Conservation (phyloP, 345 rosid genomes). For the Rhizophora mangle region DNA sequence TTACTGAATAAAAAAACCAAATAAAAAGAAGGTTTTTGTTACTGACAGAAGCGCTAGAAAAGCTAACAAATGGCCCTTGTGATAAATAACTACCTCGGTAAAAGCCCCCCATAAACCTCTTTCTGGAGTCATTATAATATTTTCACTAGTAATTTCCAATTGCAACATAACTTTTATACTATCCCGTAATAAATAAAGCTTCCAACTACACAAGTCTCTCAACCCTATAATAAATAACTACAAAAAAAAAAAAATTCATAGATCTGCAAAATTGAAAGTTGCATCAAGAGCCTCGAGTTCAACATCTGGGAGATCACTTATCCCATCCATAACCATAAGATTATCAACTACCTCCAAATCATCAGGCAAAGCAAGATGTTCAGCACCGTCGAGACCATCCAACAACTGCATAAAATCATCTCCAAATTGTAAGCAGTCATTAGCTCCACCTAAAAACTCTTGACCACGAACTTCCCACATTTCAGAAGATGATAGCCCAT, state of each 20-base stretch:
- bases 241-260: background rate
- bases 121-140: too few species aligned
- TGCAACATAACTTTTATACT: too few species aligned
- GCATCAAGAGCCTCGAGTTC: constrained; percentile 38
- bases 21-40: too few species aligned
- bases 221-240: background rate
- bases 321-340: background rate
- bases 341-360: background rate
- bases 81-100: too few species aligned
- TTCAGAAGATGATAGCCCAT: constrained; percentile 14
- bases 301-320: constrained; percentile 21
- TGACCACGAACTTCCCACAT: constrained; percentile 15
- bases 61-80: too few species aligned
- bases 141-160: too few species aligned
- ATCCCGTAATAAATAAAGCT: too few species aligned
- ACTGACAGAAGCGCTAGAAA: too few species aligned
- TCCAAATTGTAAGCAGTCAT: background rate
- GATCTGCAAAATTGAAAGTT: constrained; percentile 20
- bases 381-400: background rate
- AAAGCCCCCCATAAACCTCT: too few species aligned
- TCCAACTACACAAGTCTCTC: too few species aligned
- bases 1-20: background rate
- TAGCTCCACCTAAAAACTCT: constrained; percentile 8
- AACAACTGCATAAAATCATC: constrained; percentile 13
- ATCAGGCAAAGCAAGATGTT: background rate